Evolutionary conservation across 495 filamentous ascomycete genomes (phyloP).

Genomic region (Hypoxylon subgilvum): DNA sequence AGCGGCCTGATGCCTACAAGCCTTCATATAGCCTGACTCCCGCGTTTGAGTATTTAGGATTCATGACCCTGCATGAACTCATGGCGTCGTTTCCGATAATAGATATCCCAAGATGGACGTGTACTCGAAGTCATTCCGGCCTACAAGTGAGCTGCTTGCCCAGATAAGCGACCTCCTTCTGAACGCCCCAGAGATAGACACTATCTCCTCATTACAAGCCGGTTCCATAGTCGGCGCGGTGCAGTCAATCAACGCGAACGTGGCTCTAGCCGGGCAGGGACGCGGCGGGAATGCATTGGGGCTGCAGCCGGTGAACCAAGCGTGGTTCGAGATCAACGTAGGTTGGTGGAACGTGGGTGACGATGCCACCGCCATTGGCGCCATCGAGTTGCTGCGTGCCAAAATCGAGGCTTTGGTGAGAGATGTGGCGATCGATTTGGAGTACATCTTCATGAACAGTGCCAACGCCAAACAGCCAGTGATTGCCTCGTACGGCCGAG

Average conservation of each 20-base stretch:
- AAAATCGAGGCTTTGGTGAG: neutral
- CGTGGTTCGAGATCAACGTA: constrained; percentile 5
- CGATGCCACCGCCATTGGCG: constrained; percentile 4
- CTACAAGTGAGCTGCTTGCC: constrained; percentile 4
- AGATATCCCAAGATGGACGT: constrained; percentile 1
- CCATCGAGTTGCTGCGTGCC: neutral
- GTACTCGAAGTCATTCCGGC: neutral
- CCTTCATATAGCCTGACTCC: constrained; percentile 13
- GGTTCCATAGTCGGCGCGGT: neutral
- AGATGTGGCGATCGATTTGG: neutral
- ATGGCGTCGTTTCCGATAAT: neutral
- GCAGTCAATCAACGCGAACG: constrained; percentile 4
- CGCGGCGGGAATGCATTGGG: constrained; percentile 40
- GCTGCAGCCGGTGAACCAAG: constrained; percentile 13
- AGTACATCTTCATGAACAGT: constrained; percentile 34
- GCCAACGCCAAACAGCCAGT: constrained; percentile 38
- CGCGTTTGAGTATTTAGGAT: neutral
- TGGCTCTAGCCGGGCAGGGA: constrained; percentile 6
- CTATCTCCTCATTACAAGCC: neutral
- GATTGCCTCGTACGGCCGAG: constrained; percentile 43
- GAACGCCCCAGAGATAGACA: neutral
- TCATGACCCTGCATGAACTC: constrained; percentile 1
- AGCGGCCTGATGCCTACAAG: constrained; percentile 1
- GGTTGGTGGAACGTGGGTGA: constrained; percentile 16
- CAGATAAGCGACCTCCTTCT: constrained; percentile 7